phyloP scores from a whole-genome alignment of 495 filamentous ascomycete species.

The Aspergillus homomorphus region DNA sequence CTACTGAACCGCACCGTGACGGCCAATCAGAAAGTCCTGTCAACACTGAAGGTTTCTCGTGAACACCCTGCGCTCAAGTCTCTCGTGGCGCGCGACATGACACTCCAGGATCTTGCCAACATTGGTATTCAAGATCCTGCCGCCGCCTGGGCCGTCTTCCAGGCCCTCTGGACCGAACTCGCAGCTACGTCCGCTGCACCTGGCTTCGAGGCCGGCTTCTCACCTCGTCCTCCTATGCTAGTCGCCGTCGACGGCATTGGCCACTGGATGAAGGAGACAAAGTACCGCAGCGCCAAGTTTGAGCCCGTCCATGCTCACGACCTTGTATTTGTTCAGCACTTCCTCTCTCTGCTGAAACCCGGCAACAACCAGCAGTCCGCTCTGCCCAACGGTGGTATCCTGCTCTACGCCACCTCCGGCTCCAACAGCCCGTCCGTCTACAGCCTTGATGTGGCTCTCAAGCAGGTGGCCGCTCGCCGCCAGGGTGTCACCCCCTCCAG shows the following conservation, averaged over 20 bases:
- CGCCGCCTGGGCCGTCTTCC: conserved; percentile 76
- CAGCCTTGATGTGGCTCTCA: conserved; percentile 63
- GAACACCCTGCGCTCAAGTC: conserved; percentile 57
- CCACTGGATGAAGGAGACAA: conserved; percentile 73
- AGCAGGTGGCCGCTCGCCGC: conserved; percentile 45
- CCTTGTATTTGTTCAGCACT: conserved; percentile 71
- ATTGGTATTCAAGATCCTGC: conserved; percentile 71
- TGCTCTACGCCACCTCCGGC: conserved; percentile 69
- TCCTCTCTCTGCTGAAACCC: conserved; percentile 60
- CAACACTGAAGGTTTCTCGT: conserved; percentile 53
- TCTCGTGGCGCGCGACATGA: conserved; percentile 54
- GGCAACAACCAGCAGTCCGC: conserved; percentile 39
- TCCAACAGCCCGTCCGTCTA: conserved; percentile 61
- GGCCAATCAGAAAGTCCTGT: conserved; percentile 68
- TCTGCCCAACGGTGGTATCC: conserved; percentile 73
- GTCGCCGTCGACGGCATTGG: conserved; percentile 73
- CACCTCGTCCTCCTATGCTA: conserved; percentile 70
- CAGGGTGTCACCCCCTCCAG: conserved; percentile 31
- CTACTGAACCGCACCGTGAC: conserved; percentile 66
- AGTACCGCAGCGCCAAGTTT: conserved; percentile 65
- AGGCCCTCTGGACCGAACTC: conserved; percentile 77
- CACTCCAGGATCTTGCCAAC: conserved; percentile 64
- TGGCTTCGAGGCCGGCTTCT: conserved; percentile 33
- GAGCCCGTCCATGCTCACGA: conserved; percentile 84
- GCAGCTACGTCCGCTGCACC: conserved; percentile 52